Conservation (phyloP, 2,329 filamentous ascomycete genomes). For the Triangularia verruculosa region DNA sequence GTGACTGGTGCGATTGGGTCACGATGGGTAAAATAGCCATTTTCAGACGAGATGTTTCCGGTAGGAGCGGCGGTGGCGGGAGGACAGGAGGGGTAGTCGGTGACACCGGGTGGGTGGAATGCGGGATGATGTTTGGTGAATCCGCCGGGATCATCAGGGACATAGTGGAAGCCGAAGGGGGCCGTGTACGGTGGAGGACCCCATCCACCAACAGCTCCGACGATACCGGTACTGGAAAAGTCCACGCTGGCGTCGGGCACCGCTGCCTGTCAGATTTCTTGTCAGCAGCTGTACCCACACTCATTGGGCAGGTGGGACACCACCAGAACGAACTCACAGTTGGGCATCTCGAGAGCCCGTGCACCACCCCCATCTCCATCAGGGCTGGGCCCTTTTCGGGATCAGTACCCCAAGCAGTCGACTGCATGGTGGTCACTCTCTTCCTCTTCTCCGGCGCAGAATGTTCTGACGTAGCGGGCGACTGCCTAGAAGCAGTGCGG, state of each 20-base stretch:
- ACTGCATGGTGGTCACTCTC: background rate
- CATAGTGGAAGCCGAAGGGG: background rate
- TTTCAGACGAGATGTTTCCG: background rate
- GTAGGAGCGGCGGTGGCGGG: background rate
- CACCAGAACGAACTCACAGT: conserved; percentile 1
- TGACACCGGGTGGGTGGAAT: background rate
- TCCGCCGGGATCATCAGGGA: background rate
- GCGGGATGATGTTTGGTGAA: background rate
- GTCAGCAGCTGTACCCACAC: background rate
- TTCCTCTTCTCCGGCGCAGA: background rate
- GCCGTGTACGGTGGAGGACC: background rate
- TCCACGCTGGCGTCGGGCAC: background rate
- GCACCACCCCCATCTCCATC: background rate
- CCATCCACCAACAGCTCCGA: background rate
- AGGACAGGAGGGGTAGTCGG: background rate
- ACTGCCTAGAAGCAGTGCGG: background rate
- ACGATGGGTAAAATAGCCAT: background rate
- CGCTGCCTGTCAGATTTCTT: background rate
- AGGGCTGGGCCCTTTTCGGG: background rate
- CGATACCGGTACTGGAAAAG: background rate
- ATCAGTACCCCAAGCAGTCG: background rate
- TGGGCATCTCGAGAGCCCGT: background rate
- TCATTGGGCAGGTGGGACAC: background rate
- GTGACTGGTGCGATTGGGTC: background rate
- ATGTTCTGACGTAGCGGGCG: background rate